A percentile compares a stretch with the other conserved stretches of the same genome.
Conservation (phyloP, 108 stramenopile genomes). For the Cyclotella choctawhatcheeana region DNA sequence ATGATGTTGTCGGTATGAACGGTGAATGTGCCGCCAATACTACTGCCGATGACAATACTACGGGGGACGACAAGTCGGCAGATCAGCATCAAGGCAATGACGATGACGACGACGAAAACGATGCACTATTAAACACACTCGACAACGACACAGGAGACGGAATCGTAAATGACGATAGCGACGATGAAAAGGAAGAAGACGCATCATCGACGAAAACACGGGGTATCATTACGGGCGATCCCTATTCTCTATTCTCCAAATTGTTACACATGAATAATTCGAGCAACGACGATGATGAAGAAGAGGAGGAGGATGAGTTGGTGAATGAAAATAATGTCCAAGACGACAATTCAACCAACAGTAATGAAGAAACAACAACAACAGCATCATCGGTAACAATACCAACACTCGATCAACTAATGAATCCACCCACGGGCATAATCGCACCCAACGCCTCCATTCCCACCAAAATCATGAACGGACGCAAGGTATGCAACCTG, state of each 20-base stretch:
- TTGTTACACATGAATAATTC: constrained; percentile 54
- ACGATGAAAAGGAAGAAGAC: constrained; percentile 41
- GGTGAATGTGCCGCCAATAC: no score
- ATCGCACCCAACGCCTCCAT: constrained; percentile 43
- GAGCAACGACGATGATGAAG: constrained; percentile 9
- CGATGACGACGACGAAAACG: no score
- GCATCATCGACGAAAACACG: constrained; percentile 2
- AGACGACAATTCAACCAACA: neutral
- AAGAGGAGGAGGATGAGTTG: constrained; percentile 25
- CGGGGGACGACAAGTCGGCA: no score
- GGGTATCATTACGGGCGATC: constrained; percentile 31
- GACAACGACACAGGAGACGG: neutral
- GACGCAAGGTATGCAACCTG: constrained; percentile 73
- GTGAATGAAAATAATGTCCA: constrained; percentile 19
- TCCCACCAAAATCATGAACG: constrained; percentile 49
- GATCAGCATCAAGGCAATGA: no score
- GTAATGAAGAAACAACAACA: neutral
- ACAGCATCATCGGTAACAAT: constrained; percentile 6
- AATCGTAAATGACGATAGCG: constrained; percentile 26
- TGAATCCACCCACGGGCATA: constrained; percentile 52
- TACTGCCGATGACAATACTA: no score
- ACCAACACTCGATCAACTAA: constrained; percentile 46
- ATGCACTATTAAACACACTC: neutral
- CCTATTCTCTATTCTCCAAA: constrained; percentile 56
- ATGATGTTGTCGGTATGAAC: no score